Conservation (phyloP, 345 rosid species). For the Psidium friedrichsthalianum region DNA sequence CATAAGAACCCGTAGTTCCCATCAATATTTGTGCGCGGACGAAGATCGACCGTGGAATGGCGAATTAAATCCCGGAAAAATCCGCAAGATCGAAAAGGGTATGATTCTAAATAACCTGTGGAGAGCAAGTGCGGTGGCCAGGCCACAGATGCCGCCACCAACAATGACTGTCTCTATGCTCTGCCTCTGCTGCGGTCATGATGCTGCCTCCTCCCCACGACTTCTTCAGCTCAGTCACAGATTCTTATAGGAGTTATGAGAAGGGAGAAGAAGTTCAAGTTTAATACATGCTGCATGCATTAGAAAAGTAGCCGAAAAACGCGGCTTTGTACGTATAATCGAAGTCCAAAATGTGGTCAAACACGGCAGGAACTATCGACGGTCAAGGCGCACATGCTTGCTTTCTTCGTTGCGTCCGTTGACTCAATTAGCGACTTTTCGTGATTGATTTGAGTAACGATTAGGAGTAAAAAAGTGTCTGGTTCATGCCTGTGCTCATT, state of each 20-base stretch:
- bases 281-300: neutral
- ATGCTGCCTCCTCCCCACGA: neutral
- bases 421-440: neutral
- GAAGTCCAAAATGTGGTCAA: neutral
- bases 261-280: neutral
- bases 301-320: neutral
- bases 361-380: neutral
- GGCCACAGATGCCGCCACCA: constrained; percentile 9
- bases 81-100: neutral
- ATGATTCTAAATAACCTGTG: constrained; percentile 2
- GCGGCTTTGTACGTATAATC: neutral
- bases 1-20: no score
- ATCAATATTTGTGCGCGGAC: neutral
- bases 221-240: neutral
- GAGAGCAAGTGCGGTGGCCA: constrained; percentile 13
- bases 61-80: neutral
- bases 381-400: neutral
- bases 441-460: neutral
- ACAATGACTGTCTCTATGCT: neutral
- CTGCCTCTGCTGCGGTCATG: neutral
- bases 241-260: neutral
- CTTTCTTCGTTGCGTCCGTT: neutral
- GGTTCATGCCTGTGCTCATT: neutral
- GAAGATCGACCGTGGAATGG: neutral
- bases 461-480: neutral